A percentile compares a stretch with the other conserved stretches of the same genome.
Evolutionary conservation across 2,329 filamentous ascomycete species (phyloP).

Genomic region (Proliferodiscus dingleyae): DNA sequence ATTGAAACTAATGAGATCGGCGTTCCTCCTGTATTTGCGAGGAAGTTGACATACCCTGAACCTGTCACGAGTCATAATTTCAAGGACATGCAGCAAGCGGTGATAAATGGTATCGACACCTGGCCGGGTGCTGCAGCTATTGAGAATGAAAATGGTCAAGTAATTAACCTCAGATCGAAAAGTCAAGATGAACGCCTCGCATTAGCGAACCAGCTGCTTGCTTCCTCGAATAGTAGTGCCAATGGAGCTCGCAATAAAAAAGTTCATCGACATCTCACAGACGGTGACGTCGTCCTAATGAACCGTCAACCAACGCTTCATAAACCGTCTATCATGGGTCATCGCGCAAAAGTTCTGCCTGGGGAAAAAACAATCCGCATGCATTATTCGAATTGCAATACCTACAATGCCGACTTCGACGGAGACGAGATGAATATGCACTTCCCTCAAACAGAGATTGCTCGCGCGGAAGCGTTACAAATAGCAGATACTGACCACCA

Average conservation of each 20-base stretch:
- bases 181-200: conserved; percentile 82
- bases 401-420: conserved; percentile 98
- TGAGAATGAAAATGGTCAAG: conserved; percentile 90
- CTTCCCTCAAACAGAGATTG: conserved; percentile 95
- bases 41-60: conserved; percentile 92
- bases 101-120: conserved; percentile 88
- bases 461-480: conserved; percentile 84
- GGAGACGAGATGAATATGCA: conserved; percentile 99
- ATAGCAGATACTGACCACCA: conserved; percentile 97
- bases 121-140: conserved; percentile 95
- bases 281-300: conserved; percentile 97
- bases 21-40: conserved; percentile 95
- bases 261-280: conserved; percentile 91
- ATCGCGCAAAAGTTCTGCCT: conserved; percentile 83
- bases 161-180: conserved; percentile 83
- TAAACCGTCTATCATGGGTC: conserved; percentile 98
- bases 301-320: conserved; percentile 97
- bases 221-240: conserved; percentile 69
- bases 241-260: conserved; percentile 86
- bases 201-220: conserved; percentile 87
- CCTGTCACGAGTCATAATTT: conserved; percentile 97
- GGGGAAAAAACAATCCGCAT: conserved; percentile 97
- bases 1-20: conserved; percentile 99
- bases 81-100: conserved; percentile 89
- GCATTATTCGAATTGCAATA: conserved; percentile 99